These are phyloP conservation scores for Mycena vitilis DNA, from an alignment of 768 basidiomycete genomes.

Conservation along the genomic window DNA sequence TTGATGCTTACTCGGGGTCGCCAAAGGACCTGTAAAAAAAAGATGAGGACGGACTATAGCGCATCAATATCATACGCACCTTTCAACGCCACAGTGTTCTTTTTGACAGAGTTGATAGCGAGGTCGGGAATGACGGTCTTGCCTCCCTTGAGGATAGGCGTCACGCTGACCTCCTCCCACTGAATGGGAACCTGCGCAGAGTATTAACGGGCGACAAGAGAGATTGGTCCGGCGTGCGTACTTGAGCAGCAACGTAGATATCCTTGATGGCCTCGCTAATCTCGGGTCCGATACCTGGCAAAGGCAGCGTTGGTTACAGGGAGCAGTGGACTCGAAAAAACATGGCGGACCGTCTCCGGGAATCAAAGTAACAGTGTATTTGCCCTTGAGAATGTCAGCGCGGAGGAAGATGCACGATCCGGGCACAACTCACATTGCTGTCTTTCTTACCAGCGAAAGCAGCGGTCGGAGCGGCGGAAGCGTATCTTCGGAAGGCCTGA, in stretches of 20 bases:
- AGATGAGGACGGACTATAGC: constrained; percentile 15
- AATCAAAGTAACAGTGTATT: constrained; percentile 96
- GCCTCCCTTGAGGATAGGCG: constrained; percentile 92
- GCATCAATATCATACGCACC: constrained; percentile 59
- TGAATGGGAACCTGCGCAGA: constrained; percentile 89
- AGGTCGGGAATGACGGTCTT: constrained; percentile 96
- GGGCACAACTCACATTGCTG: constrained; percentile 72
- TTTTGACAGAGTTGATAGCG: constrained; percentile 92
- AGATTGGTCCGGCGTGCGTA: constrained; percentile 44
- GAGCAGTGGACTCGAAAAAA: constrained; percentile 19
- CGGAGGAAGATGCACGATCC: constrained; percentile 15
- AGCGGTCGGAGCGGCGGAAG: constrained; percentile 85
- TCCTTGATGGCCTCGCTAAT: constrained; percentile 96
- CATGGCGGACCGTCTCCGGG: constrained; percentile 88
- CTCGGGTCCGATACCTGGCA: constrained; percentile 95
- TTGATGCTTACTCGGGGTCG: constrained; percentile 87
- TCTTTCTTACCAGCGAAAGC: constrained; percentile 92
- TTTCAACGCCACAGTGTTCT: constrained; percentile 98
- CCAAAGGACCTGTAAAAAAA: constrained; percentile 78
- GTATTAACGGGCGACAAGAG: constrained; percentile 13
- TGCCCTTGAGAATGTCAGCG: constrained; percentile 69
- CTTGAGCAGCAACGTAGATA: constrained; percentile 91
- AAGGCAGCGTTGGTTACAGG: constrained; percentile 27
- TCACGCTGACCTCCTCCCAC: constrained; percentile 99
- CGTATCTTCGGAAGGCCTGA: constrained; percentile 72